phyloP scores from a whole-genome alignment of 768 basidiomycete species.

The Boletus subcaerulescens region DNA sequence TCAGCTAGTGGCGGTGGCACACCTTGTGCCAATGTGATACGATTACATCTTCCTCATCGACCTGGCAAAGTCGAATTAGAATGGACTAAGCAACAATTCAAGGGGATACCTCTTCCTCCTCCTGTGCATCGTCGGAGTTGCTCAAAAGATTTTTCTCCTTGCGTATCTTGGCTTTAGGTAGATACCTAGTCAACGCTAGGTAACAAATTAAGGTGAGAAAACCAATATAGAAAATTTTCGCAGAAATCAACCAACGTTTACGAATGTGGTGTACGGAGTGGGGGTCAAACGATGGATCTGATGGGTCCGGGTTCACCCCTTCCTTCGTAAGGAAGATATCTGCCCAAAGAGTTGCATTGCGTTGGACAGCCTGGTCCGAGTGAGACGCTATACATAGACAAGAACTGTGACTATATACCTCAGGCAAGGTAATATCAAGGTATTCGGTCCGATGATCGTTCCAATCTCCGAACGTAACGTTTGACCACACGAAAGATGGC shows the following conservation, averaged over 20 bases:
- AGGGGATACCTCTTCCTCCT: conserved; percentile 47
- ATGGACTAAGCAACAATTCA: conserved; percentile 1
- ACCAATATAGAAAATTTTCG: background rate
- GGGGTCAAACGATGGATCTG: conserved; percentile 48
- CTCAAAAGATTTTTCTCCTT: conserved; percentile 81
- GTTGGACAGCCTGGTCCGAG: conserved; percentile 58
- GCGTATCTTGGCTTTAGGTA: conserved; percentile 65
- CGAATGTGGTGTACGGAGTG: conserved; percentile 65
- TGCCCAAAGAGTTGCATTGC: conserved; percentile 80
- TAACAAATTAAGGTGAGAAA: conserved; percentile 1
- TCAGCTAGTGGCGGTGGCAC: conserved; percentile 15
- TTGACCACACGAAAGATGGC: conserved; percentile 72
- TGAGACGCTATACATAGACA: conserved; percentile 4
- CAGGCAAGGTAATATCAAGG: conserved; percentile 62
- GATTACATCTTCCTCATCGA: conserved; percentile 52
- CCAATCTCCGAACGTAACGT: conserved; percentile 78
- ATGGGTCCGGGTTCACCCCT: conserved; percentile 63
- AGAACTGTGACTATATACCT: conserved; percentile 41
- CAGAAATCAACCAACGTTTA: conserved; percentile 53
- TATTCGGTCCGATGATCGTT: conserved; percentile 55
- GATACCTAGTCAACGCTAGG: conserved; percentile 82
- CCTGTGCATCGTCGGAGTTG: conserved; percentile 36
- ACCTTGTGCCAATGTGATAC: conserved; percentile 85
- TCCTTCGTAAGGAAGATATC: conserved; percentile 74
- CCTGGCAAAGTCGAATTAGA: conserved; percentile 12